A percentile compares a stretch with the other conserved stretches of the same genome.
These are phyloP conservation scores for Acer campestre DNA, from an alignment of 345 rosid species.

Conservation along the genomic window DNA sequence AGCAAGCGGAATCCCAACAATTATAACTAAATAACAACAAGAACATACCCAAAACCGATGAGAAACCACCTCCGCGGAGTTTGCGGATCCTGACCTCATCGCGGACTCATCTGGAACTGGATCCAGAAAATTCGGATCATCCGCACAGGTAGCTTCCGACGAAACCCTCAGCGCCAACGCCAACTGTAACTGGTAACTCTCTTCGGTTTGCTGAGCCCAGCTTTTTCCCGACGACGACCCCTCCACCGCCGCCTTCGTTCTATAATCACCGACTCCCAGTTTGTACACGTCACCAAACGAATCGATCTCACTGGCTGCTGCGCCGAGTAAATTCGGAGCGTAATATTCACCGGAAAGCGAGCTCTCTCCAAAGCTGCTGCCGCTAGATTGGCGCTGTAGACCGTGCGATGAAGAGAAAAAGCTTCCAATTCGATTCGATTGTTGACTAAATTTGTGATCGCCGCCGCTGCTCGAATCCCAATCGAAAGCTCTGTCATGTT, in stretches of 20 bases:
- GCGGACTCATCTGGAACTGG: constrained; percentile 79
- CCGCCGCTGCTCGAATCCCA: constrained; percentile 63
- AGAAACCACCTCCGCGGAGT: constrained; percentile 70
- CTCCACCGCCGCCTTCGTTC: constrained; percentile 37
- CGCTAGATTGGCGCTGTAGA: constrained; percentile 92
- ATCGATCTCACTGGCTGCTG: constrained; percentile 74
- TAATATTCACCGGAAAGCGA: constrained; percentile 90
- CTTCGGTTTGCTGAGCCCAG: constrained; percentile 99
- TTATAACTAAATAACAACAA: background rate
- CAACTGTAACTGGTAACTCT: constrained; percentile 98
- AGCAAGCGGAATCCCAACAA: constrained; percentile 6
- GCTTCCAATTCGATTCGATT: constrained; percentile 53
- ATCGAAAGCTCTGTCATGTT: constrained; percentile 58
- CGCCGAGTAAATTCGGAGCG: constrained; percentile 58
- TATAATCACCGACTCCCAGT: constrained; percentile 47
- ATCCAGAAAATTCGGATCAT: constrained; percentile 95
- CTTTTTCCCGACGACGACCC: constrained; percentile 78
- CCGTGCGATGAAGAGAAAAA: constrained; percentile 56
- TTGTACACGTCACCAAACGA: constrained; percentile 54
- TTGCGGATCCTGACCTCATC: constrained; percentile 46
- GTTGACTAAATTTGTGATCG: constrained; percentile 51
- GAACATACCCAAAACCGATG: constrained; percentile 93
- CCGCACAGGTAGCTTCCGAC: constrained; percentile 88
- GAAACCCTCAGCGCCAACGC: constrained; percentile 94
- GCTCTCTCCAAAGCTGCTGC: constrained; percentile 97